Evolutionary conservation across 371 early-diverging fungal species (phyloP).

Genomic region (Smittium mucronatum): DNA sequence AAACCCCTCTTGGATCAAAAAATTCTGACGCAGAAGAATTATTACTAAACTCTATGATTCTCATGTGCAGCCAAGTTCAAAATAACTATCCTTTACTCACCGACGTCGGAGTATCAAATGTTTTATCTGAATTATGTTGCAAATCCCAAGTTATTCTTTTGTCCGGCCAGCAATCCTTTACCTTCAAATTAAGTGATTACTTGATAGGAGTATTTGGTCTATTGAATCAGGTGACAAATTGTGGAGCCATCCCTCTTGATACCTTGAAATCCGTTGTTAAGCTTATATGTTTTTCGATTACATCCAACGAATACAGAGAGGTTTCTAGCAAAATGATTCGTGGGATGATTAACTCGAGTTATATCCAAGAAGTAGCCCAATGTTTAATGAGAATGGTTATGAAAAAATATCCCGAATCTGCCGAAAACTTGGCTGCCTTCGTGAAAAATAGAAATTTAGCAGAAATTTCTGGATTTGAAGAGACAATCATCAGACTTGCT

Average conservation of each 20-base stretch:
- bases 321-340: background rate
- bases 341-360: background rate
- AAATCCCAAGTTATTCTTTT: slow-evolving; percentile 1
- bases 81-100: background rate
- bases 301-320: background rate
- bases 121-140: background rate
- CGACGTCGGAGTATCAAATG: background rate
- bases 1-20: background rate
- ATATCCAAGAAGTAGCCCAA: slow-evolving; percentile 10
- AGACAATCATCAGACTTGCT: background rate
- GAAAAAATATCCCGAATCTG: slow-evolving; percentile 1
- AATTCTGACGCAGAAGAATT: background rate
- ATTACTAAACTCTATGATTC: background rate
- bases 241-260: background rate
- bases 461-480: background rate
- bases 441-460: background rate
- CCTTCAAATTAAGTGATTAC: background rate
- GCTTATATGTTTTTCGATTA: background rate
- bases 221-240: background rate
- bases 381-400: slow-evolving; percentile 6
- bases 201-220: background rate
- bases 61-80: background rate
- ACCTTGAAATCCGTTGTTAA: background rate
- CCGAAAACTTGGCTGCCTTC: background rate
- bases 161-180: background rate